These are phyloP conservation scores for Bretziella fagacearum DNA, from an alignment of 2,329 filamentous ascomycete genomes.

Conservation along the genomic window DNA sequence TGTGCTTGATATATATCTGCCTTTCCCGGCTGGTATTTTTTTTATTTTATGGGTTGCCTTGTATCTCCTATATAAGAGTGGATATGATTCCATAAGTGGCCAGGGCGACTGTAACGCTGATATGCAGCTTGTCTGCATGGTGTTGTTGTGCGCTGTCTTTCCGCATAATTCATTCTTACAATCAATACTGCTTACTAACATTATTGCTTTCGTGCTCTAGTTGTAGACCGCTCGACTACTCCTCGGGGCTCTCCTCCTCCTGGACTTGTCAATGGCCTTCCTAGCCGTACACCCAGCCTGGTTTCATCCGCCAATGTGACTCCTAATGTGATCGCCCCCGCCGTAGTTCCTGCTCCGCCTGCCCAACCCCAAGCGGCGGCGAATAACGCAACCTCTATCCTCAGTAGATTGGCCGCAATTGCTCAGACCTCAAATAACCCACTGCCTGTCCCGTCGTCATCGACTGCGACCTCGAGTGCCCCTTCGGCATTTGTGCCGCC, in stretches of 20 bases:
- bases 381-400: constrained; percentile 40
- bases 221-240: constrained; percentile 50
- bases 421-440: constrained; percentile 48
- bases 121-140: constrained; percentile 2
- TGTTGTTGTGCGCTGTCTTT: background rate
- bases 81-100: background rate
- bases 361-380: constrained; percentile 17
- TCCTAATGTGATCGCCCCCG: constrained; percentile 16
- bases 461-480: constrained; percentile 18
- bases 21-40: too few relatives aligned
- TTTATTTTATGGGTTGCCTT: too few relatives aligned
- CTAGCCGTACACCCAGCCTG: constrained; percentile 15
- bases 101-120: constrained; percentile 1
- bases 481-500: constrained; percentile 21
- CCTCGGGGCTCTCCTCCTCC: constrained; percentile 46
- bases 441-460: constrained; percentile 24
- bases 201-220: background rate
- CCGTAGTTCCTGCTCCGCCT: constrained; percentile 20
- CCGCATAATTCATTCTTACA: background rate
- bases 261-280: constrained; percentile 26
- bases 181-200: constrained; percentile 2
- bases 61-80: background rate
- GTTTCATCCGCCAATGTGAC: constrained; percentile 18
- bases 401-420: constrained; percentile 47
- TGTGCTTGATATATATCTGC: too few relatives aligned